Percentiles rank a stretch among this genome's conserved stretches.
Conservation (phyloP, 495 filamentous ascomycete genomes). For the Penicillium arizonense region DNA sequence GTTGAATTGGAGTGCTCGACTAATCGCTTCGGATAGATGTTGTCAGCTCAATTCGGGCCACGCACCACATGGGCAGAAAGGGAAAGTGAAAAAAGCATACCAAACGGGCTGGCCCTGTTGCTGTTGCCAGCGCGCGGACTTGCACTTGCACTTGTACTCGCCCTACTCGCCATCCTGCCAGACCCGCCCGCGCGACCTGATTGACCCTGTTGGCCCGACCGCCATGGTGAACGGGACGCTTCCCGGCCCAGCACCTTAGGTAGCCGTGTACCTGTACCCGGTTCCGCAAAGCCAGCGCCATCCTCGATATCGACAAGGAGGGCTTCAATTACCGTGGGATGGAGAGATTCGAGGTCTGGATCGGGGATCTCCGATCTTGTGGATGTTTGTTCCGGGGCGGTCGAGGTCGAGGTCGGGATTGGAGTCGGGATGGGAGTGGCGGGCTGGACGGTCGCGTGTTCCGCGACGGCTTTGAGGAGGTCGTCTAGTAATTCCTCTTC, state of each 20-base stretch:
- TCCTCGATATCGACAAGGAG: conserved; percentile 37
- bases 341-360: conserved; percentile 7
- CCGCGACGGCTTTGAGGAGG: conserved; percentile 37
- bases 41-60: conserved; percentile 40
- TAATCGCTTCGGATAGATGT: conserved; percentile 58
- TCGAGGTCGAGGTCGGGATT: conserved; percentile 5
- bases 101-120: conserved; percentile 30
- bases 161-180: neutral
- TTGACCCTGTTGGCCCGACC: conserved; percentile 17
- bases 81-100: conserved; percentile 22
- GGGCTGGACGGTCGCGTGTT: conserved; percentile 22
- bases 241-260: conserved; percentile 45
- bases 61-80: neutral
- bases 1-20: conserved; percentile 53
- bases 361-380: neutral
- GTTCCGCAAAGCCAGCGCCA: conserved; percentile 32
- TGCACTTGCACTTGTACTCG: conserved; percentile 14
- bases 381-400: conserved; percentile 7
- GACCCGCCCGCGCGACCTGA: neutral
- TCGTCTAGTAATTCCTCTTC: conserved; percentile 55
- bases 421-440: conserved; percentile 16
- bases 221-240: conserved; percentile 35
- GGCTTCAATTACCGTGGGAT: conserved; percentile 10
- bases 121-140: conserved; percentile 31
- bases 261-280: conserved; percentile 23